Percentiles rank a stretch among this genome's conserved stretches.
Conservation (phyloP, 352 stramenopile species). For the Globisporangium perplexum region DNA sequence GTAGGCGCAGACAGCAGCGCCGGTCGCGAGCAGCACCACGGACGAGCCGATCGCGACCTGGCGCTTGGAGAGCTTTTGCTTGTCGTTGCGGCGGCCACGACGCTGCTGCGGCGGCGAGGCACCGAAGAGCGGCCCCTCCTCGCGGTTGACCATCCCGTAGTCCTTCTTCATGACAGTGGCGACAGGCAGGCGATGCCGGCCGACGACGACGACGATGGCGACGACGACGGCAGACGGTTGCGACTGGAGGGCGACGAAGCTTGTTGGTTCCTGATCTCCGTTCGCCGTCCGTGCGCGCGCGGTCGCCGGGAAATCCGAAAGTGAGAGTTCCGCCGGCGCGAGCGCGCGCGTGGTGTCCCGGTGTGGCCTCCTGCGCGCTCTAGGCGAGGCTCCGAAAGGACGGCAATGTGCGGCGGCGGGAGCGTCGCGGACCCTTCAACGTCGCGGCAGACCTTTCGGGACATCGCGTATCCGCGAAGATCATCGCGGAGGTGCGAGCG, state of each 20-base stretch:
- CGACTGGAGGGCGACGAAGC: too few species aligned
- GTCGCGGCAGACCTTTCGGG: too few species aligned
- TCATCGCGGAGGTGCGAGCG: too few species aligned
- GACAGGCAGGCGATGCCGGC: not conserved
- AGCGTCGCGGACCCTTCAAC: too few species aligned
- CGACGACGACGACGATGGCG: not conserved
- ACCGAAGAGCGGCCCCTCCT: slow-evolving; percentile 9
- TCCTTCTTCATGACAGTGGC: slow-evolving; percentile 7
- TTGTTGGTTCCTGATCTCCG: not conserved
- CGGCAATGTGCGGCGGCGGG: too few species aligned
- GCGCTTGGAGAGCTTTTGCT: slow-evolving; percentile 7
- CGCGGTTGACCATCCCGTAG: slow-evolving; percentile 6
- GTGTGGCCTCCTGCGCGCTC: too few species aligned
- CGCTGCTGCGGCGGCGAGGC: not conserved
- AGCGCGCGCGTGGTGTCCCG: too few species aligned
- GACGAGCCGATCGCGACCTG: slow-evolving; percentile 7
- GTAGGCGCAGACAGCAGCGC: slow-evolving; percentile 8
- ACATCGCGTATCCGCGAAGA: too few species aligned
- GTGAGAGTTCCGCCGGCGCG: slow-evolving; percentile 2
- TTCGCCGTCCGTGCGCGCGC: not conserved
- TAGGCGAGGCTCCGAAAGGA: too few species aligned
- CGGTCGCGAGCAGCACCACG: slow-evolving; percentile 6
- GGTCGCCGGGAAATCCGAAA: slow-evolving; percentile 6
- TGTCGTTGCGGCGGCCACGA: slow-evolving; percentile 3
- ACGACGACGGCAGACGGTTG: too few species aligned